A percentile compares a stretch with the other conserved stretches of the same genome.
Evolutionary conservation across 163 green algal genomes (phyloP).

Genomic region (Smithsoniella earleae): DNA sequence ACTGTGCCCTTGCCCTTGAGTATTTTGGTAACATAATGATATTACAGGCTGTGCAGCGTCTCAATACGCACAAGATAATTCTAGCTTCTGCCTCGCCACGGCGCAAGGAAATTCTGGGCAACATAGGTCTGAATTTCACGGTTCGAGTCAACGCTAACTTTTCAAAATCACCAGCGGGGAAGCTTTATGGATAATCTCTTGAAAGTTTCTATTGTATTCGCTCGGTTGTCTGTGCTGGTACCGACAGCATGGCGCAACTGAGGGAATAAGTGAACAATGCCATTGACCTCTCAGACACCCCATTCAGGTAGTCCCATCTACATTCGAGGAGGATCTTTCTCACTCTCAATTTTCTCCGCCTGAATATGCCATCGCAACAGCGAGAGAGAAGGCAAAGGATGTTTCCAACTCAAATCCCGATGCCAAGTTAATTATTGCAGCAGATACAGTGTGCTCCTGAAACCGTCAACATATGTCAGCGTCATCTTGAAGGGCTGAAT

Average conservation of each 20-base stretch:
- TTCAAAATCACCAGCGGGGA: too few relatives aligned
- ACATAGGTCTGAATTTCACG: slow-evolving; percentile 58
- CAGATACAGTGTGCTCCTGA: slow-evolving; percentile 63
- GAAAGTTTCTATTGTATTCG: too few relatives aligned
- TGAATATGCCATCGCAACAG: slow-evolving; percentile 67
- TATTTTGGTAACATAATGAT: too few relatives aligned
- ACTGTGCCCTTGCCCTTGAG: too few relatives aligned
- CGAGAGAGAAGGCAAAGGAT: slow-evolving; percentile 62
- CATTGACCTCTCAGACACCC: too few relatives aligned
- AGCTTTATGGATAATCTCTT: too few relatives aligned
- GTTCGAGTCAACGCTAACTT: too few relatives aligned
- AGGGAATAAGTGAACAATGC: too few relatives aligned
- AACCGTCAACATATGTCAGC: slow-evolving; percentile 5
- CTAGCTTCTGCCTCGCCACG: slow-evolving; percentile 59
- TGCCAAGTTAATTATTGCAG: slow-evolving; percentile 57
- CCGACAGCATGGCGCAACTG: too few relatives aligned
- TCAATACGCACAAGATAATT: slow-evolving; percentile 50
- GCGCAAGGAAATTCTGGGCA: slow-evolving; percentile 54
- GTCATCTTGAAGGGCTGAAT: background rate
- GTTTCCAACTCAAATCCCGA: slow-evolving; percentile 38
- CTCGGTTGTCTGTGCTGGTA: slow-evolving; percentile 14
- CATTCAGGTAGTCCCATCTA: too few relatives aligned
- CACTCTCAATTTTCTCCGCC: slow-evolving; percentile 44
- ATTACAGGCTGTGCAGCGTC: slow-evolving; percentile 43
- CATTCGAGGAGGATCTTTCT: slow-evolving; percentile 66